Conservation (phyloP, 2,329 filamentous ascomycete species). For the Helminthosporium solani region DNA sequence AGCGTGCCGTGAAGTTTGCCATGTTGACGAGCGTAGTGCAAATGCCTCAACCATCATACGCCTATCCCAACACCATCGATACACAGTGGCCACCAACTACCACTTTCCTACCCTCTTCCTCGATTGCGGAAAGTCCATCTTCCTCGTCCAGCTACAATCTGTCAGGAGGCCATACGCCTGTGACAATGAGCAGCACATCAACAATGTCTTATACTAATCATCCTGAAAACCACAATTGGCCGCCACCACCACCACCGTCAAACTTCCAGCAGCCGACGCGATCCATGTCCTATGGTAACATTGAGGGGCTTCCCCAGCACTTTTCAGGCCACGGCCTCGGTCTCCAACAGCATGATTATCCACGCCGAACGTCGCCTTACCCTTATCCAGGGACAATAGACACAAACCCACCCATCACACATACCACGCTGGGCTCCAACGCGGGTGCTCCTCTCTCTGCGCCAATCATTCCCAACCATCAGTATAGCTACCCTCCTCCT, state of each 20-base stretch:
- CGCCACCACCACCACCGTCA: slow-evolving; percentile 20
- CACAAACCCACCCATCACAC: slow-evolving; percentile 28
- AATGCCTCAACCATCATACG: slow-evolving; percentile 33
- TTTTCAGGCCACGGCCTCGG: slow-evolving; percentile 33
- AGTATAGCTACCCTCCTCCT: slow-evolving; percentile 31
- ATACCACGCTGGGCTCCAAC: slow-evolving; percentile 25
- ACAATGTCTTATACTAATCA: slow-evolving; percentile 37
- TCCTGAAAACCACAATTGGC: slow-evolving; percentile 34
- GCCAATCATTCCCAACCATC: slow-evolving; percentile 32
- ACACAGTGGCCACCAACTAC: slow-evolving; percentile 39
- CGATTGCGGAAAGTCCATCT: slow-evolving; percentile 35
- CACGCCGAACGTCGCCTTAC: slow-evolving; percentile 36
- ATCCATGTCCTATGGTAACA: slow-evolving; percentile 45
- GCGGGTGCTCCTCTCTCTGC: slow-evolving; percentile 37
- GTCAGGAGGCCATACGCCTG: slow-evolving; percentile 36
- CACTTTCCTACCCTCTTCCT: slow-evolving; percentile 37
- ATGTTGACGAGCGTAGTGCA: slow-evolving; percentile 29
- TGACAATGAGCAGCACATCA: slow-evolving; percentile 39
- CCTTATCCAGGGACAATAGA: slow-evolving; percentile 37
- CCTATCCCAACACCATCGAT: slow-evolving; percentile 39
- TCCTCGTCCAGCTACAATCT: slow-evolving; percentile 35
- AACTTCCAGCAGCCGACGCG: slow-evolving; percentile 34
- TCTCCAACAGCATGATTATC: slow-evolving; percentile 34
- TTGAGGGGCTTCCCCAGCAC: slow-evolving; percentile 38
- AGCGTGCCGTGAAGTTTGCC: neutral